A percentile compares a stretch with the other conserved stretches of the same genome.
phyloP scores from a whole-genome alignment of 345 rosid genomes.

The Citrus unshiu region DNA sequence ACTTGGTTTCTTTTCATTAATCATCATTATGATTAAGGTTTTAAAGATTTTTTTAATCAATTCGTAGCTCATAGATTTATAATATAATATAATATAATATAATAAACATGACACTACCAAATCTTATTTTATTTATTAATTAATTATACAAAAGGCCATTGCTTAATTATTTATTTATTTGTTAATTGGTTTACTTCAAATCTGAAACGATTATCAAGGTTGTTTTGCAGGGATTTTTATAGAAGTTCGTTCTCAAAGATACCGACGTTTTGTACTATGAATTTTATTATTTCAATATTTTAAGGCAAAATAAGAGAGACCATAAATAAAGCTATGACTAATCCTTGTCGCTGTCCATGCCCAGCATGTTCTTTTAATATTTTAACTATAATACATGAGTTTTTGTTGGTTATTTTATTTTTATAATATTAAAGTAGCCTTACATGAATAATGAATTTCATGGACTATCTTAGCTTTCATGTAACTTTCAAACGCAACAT shows the following conservation, averaged over 20 bases:
- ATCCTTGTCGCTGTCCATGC: constrained; percentile 30
- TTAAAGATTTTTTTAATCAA: background rate
- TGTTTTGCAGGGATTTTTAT: constrained; percentile 24
- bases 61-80: background rate
- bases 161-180: background rate
- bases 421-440: background rate
- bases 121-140: background rate
- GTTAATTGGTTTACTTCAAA: constrained; percentile 4
- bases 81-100: too few relatives aligned
- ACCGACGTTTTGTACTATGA: constrained; percentile 15
- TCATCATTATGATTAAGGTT: background rate
- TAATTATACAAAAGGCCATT: background rate
- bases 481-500: background rate
- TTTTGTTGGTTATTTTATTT: background rate
- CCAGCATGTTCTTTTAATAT: constrained; percentile 29
- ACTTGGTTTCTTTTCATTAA: background rate
- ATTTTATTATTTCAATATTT: background rate
- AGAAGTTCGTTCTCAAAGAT: constrained; percentile 18
- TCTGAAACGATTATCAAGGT: constrained; percentile 17
- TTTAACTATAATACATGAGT: background rate
- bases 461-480: background rate
- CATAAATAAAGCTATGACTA: constrained; percentile 23
- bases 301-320: background rate
- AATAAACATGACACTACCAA: too few relatives aligned
- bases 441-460: background rate